phyloP scores from a whole-genome alignment of 768 basidiomycete genomes.

The Chalciporus chontae region DNA sequence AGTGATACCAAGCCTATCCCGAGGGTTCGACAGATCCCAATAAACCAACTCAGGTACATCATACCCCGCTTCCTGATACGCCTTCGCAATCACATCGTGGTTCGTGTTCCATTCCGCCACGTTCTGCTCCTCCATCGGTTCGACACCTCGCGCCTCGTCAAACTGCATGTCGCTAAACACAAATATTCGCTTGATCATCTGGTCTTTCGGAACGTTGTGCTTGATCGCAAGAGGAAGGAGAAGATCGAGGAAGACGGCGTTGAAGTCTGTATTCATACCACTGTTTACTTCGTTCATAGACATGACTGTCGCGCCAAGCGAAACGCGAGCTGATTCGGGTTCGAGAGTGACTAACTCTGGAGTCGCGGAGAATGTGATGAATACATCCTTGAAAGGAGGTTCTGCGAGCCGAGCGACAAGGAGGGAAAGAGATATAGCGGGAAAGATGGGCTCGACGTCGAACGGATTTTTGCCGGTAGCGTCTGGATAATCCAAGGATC shows the following conservation, averaged over 20 bases:
- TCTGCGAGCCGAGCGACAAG: conserved; percentile 58
- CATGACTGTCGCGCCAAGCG: conserved; percentile 37
- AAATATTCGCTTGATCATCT: conserved; percentile 76
- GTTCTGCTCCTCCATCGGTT: neutral
- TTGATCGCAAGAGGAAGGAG: conserved; percentile 58
- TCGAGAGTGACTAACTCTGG: conserved; percentile 54
- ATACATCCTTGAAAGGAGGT: conserved; percentile 60
- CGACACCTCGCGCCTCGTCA: conserved; percentile 31
- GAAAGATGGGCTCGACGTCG: conserved; percentile 47
- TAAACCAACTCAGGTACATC: conserved; percentile 71
- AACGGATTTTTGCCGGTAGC: conserved; percentile 6
- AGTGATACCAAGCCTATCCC: conserved; percentile 23
- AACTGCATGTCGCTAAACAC: conserved; percentile 83
- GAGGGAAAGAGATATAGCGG: conserved; percentile 63
- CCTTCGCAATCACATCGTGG: conserved; percentile 51
- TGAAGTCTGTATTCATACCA: conserved; percentile 60
- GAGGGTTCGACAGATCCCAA: conserved; percentile 51
- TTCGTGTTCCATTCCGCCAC: conserved; percentile 53
- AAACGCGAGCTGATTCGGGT: conserved; percentile 21
- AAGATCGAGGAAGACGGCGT: conserved; percentile 58
- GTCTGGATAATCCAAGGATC: conserved; percentile 16
- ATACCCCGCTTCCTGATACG: conserved; percentile 61
- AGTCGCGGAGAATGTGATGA: conserved; percentile 62
- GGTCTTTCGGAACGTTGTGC: conserved; percentile 55
- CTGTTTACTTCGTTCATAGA: conserved; percentile 38